Conservation (phyloP, 257 asterid species). For the Henckelia pumila region DNA sequence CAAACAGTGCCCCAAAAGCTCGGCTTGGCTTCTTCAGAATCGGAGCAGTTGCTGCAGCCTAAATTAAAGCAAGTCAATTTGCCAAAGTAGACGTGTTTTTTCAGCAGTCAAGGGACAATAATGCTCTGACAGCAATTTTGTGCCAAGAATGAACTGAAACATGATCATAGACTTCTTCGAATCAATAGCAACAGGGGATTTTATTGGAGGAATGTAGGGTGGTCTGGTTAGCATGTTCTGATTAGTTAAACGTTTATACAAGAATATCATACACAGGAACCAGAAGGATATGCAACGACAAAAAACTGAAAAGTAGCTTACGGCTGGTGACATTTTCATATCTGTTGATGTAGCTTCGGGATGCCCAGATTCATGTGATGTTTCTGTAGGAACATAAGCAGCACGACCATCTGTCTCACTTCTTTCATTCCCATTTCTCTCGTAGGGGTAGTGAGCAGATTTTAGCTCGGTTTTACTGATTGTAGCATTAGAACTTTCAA, state of each 20-base stretch:
- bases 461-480: slow-evolving; percentile 13
- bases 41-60: slow-evolving; percentile 74
- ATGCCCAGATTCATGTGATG: slow-evolving; percentile 9
- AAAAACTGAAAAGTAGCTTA: slow-evolving; percentile 25
- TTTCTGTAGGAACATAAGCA: slow-evolving; percentile 21
- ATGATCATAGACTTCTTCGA: background rate
- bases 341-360: slow-evolving; percentile 22
- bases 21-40: slow-evolving; percentile 74
- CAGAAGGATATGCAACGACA: background rate
- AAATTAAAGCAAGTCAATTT: slow-evolving; percentile 15
- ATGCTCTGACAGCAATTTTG: background rate
- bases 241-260: background rate
- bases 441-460: slow-evolving; percentile 17
- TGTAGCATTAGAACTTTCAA: slow-evolving; percentile 20
- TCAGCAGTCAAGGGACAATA: background rate
- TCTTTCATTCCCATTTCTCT: slow-evolving; percentile 26
- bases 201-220: slow-evolving; percentile 2
- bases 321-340: slow-evolving; percentile 21
- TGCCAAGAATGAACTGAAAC: slow-evolving; percentile 18
- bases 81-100: background rate
- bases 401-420: slow-evolving; percentile 20
- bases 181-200: background rate
- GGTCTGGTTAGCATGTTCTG: background rate
- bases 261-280: background rate
- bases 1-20: slow-evolving; percentile 81